Conservation (phyloP, 2,329 filamentous ascomycete species). For the Sphaerulina populicola region DNA sequence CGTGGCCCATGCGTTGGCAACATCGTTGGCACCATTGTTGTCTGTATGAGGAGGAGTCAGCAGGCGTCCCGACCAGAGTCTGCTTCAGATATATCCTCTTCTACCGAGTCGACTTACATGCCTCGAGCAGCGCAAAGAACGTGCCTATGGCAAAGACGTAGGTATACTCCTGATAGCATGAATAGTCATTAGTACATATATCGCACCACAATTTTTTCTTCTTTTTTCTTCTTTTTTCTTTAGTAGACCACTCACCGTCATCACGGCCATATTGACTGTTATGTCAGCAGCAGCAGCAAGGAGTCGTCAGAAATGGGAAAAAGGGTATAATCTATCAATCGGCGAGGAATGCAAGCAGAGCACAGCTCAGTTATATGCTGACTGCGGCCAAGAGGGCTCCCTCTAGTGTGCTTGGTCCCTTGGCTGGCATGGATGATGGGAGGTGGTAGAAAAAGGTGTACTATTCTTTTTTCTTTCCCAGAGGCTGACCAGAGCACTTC, state of each 20-base stretch:
- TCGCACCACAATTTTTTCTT: too few relatives aligned
- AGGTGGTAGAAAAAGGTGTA: background rate
- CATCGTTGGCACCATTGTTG: slow-evolving; percentile 51
- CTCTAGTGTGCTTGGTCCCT: background rate
- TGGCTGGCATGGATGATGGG: too few relatives aligned
- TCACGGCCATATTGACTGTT: slow-evolving; percentile 5
- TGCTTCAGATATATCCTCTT: background rate
- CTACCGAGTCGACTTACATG: slow-evolving; percentile 31
- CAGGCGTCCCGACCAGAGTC: background rate
- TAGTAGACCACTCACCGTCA: slow-evolving; percentile 1
- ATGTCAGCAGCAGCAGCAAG: background rate
- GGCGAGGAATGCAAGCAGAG: too few relatives aligned
- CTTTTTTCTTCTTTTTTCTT: too few relatives aligned
- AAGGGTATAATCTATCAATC: too few relatives aligned
- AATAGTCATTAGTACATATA: background rate
- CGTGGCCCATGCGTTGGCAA: slow-evolving; percentile 48
- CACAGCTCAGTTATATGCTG: slow-evolving; percentile 4
- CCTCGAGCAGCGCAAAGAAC: slow-evolving; percentile 56
- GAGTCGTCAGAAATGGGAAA: slow-evolving; percentile 1
- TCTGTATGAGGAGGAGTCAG: slow-evolving; percentile 18
- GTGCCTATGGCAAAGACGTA: slow-evolving; percentile 52
- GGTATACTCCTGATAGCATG: slow-evolving; percentile 8
- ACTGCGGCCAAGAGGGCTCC: background rate
- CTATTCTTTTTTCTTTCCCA: too few relatives aligned
- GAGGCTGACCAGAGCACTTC: background rate